These are phyloP conservation scores for Ceraceosorus bombacis DNA, from an alignment of 1,284 basidiomycete species.

Conservation along the genomic window DNA sequence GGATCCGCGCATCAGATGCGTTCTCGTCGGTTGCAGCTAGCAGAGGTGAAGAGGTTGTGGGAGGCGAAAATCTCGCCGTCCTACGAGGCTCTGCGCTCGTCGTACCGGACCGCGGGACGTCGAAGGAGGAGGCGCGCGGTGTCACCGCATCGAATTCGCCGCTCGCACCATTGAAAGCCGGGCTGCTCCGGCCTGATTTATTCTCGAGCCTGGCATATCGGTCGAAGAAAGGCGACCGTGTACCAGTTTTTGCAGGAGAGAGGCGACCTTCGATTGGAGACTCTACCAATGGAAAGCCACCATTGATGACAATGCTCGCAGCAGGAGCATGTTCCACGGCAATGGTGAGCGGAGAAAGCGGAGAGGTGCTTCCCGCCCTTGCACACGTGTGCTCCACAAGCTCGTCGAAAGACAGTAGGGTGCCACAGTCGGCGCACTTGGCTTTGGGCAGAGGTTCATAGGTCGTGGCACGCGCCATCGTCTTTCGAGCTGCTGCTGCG, in stretches of 20 bases:
- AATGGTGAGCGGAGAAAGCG: background rate
- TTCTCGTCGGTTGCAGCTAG: background rate
- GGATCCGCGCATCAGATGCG: background rate
- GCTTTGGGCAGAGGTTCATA: slow-evolving; percentile 29
- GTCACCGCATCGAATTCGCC: background rate
- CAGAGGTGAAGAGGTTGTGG: background rate
- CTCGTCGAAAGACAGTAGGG: slow-evolving; percentile 29
- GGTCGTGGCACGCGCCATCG: slow-evolving; percentile 19
- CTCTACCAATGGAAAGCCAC: background rate
- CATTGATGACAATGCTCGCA: too few relatives aligned
- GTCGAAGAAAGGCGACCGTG: slow-evolving; percentile 27
- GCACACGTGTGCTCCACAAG: slow-evolving; percentile 26
- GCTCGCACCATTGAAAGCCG: slow-evolving; percentile 12
- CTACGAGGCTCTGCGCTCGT: background rate
- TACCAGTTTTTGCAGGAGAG: background rate
- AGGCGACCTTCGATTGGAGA: background rate
- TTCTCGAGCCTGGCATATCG: slow-evolving; percentile 18
- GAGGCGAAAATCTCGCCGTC: background rate
- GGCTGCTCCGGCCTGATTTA: slow-evolving; percentile 17
- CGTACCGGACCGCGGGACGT: background rate
- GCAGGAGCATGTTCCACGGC: background rate
- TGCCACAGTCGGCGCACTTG: slow-evolving; percentile 36
- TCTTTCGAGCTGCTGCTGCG: slow-evolving; percentile 3
- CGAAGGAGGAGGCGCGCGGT: too few relatives aligned
- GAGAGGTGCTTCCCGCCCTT: slow-evolving; percentile 16